These are phyloP conservation scores for Colletotrichum sp. DNA, from an alignment of 2,329 filamentous ascomycete genomes.

Conservation along the genomic window DNA sequence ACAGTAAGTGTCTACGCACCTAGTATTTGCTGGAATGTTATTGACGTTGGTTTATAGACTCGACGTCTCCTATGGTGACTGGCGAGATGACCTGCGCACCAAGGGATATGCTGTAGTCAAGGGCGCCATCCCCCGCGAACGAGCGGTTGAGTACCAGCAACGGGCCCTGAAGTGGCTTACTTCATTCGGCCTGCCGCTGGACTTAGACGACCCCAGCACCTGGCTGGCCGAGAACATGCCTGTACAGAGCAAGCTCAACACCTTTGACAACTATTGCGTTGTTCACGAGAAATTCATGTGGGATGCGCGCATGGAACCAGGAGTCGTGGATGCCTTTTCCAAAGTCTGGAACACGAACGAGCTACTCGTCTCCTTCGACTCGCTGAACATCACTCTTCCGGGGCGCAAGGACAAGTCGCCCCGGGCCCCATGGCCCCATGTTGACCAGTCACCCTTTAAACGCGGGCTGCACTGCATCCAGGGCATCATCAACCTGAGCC, in stretches of 20 bases:
- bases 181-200: constrained; percentile 33
- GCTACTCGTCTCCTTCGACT: constrained; percentile 29
- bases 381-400: constrained; percentile 44
- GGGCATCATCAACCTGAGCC: constrained; percentile 45
- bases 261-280: constrained; percentile 42
- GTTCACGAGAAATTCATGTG: constrained; percentile 47
- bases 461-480: constrained; percentile 40
- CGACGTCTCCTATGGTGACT: constrained; percentile 25
- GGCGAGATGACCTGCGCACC: constrained; percentile 45
- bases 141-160: constrained; percentile 40
- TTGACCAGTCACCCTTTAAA: constrained; percentile 39
- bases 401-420: constrained; percentile 32
- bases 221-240: constrained; percentile 45
- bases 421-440: constrained; percentile 45
- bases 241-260: constrained; percentile 35
- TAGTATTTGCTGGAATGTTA: neutral
- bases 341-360: constrained; percentile 40
- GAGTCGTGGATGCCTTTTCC: constrained; percentile 41
- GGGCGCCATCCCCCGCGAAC: constrained; percentile 37
- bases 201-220: constrained; percentile 34
- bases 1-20: neutral
- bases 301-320: constrained; percentile 46
- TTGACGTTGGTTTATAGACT: neutral
- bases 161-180: constrained; percentile 45
- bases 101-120: constrained; percentile 46